Evolutionary conservation across 257 asterid species (phyloP), one percentile per base, ranked within the genome.

Genomic region (Striga asiatica): DNA sequence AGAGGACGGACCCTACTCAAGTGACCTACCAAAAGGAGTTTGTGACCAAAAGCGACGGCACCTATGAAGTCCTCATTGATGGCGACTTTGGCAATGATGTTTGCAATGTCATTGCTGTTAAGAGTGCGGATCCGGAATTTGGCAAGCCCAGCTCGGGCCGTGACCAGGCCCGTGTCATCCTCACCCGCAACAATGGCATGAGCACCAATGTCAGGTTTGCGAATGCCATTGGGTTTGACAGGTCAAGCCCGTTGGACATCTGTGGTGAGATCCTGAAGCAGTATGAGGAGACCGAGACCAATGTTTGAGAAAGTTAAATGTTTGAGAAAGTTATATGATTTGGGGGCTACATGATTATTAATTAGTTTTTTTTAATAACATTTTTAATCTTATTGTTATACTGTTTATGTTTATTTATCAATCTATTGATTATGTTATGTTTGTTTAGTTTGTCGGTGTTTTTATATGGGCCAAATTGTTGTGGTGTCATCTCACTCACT

Each of bases 161-260:
- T 5, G 84, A 81, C 58, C 62, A 65, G 12, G 72, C 89, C 8
- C 75, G 75, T 10, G 74, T 77, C 22, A 66, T 68, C 67, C 80
- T 77, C 24, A 81, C 84, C 41, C 67, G 74, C 59, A 67, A 73
- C 74, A 77, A 77, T 28, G 89, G 89, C 49, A 70, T 81, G 77
- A 29, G 4, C 43, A 59, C 77, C 58, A 43, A 51, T 55, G 6
- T 9, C 2, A 82, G 84, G 6, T 60, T 27, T 2, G 89, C 82
- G 21, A 81, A 81, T 5, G 54, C 72, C 12, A 68, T 77, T 78
- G 84, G 81, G 27, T 72, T 77, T 74, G 66, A 67, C 39, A 60
- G 32, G 54, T 46, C 53, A 5, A 48, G 43, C 13, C 64, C 78
- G 5, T 38, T 81, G 63, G 19, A 75, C 12, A 62, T 34, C 70